A percentile compares a stretch with the other conserved stretches of the same genome.
Evolutionary conservation across 495 filamentous ascomycete genomes (phyloP).

Genomic region (Penicillium desertorum): DNA sequence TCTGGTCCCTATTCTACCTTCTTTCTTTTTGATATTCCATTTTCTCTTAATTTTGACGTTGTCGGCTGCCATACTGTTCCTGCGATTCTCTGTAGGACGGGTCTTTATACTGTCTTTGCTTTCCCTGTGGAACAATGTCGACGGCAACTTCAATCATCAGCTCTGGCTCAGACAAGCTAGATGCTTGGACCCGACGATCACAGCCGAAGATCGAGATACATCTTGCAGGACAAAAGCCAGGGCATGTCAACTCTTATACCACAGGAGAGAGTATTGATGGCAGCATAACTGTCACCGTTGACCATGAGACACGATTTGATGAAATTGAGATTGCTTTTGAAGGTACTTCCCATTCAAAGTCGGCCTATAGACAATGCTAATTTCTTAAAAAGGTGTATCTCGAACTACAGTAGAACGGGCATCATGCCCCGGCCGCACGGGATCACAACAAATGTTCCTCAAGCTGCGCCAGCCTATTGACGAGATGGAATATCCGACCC

Average conservation of each 20-base stretch:
- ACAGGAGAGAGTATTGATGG: conserved; percentile 62
- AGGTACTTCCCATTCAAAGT: conserved; percentile 49
- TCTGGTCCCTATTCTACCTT: neutral
- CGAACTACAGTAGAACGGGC: conserved; percentile 54
- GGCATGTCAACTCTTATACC: conserved; percentile 53
- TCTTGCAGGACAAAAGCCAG: conserved; percentile 33
- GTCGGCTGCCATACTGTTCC: neutral
- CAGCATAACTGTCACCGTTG: conserved; percentile 56
- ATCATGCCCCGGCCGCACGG: conserved; percentile 48
- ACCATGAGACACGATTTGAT: conserved; percentile 73
- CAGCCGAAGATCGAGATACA: conserved; percentile 39
- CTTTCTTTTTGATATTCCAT: neutral
- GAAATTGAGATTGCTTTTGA: conserved; percentile 77
- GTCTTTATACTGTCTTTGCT: neutral
- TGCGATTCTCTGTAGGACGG: neutral
- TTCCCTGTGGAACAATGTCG: conserved; percentile 16
- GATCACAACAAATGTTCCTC: conserved; percentile 66
- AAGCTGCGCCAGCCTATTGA: conserved; percentile 79
- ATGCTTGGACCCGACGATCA: conserved; percentile 30
- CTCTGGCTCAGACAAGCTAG: conserved; percentile 30
- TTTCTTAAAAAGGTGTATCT: conserved; percentile 37
- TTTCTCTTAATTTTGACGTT: neutral
- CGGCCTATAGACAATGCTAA: conserved; percentile 26
- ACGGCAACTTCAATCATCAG: conserved; percentile 31
- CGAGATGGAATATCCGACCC: conserved; percentile 64